Conservation (phyloP, 2,329 filamentous ascomycete species). For the Penicillium griseofulvum region DNA sequence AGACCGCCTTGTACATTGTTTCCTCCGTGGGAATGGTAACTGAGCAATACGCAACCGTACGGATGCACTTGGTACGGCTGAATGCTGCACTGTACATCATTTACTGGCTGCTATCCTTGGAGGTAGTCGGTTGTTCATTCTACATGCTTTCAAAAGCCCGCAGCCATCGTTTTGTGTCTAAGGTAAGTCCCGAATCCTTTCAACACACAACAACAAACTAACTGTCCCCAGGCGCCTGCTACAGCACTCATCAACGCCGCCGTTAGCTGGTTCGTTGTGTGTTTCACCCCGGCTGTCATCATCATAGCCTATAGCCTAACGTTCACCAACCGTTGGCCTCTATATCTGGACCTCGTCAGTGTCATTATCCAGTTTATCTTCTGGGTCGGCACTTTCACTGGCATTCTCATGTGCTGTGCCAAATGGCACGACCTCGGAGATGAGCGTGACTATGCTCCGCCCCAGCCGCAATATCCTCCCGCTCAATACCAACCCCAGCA, state of each 20-base stretch:
- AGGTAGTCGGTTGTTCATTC: constrained; percentile 21
- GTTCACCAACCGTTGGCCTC: background rate
- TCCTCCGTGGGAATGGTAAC: constrained; percentile 1
- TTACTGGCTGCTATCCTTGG: constrained; percentile 21
- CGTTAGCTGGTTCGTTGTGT: constrained; percentile 20
- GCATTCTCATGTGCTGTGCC: constrained; percentile 18
- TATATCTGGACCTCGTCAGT: constrained; percentile 8
- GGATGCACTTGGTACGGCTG: constrained; percentile 3
- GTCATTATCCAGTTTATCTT: constrained; percentile 20
- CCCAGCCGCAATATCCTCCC: background rate
- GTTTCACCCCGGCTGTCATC: constrained; percentile 10
- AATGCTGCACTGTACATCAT: constrained; percentile 12
- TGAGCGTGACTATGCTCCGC: background rate
- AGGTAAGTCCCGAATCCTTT: constrained; percentile 11
- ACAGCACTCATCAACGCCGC: constrained; percentile 13
- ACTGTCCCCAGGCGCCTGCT: constrained; percentile 10
- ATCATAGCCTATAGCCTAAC: constrained; percentile 15
- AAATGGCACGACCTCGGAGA: constrained; percentile 17
- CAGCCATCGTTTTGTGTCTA: constrained; percentile 12
- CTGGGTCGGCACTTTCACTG: constrained; percentile 19
- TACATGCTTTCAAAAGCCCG: constrained; percentile 18
- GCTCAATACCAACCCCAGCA: background rate
- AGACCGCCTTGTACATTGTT: constrained; percentile 16
- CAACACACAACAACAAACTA: background rate
- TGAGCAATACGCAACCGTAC: rapidly evolving